Base-by-base conservation (phyloP, 495 filamentous ascomycete genomes). In the Aeminium ludgeri region DNA sequence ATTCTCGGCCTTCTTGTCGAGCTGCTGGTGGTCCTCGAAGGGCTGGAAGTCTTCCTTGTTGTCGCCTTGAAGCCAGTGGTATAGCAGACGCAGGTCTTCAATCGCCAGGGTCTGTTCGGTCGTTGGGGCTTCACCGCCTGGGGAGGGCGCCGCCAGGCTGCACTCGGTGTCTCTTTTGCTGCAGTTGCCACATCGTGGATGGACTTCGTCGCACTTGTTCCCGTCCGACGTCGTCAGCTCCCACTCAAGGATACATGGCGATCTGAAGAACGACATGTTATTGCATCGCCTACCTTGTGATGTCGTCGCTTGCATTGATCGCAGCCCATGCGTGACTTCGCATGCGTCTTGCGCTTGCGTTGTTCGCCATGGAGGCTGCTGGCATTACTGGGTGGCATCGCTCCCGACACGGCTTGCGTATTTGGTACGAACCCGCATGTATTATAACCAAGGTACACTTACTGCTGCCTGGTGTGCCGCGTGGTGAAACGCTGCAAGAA, bases 291-390 rank as follows among this genome's bases (percentile, higher is more conserved):
- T 37, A 57, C 54, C 46, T 57, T 57, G 12, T 52, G 37, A 8
- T 50, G 41, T 23, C 52, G 29, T 17, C 39, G 34, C 30, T 57
- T 57, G 40, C 54, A 57, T 16, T 45, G 36, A 11, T 15, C 37
- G 32, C 54, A 57, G 4, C 54, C 54, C 13, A 45, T 31, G 20
- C 54, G 30, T 2, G 52, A 46, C 30, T 57, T 57, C 18, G 59
- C 55, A 44, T 59, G 61, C 54, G 60, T 20, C 36, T 38, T n/a
- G n/a, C n/a, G n/a, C n/a, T n/a, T n/a, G n/a, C n/a, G n/a, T n/a
- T n/a, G n/a, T n/a, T n/a, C n/a, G n/a, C n/a, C n/a, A n/a, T n/a
- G n/a, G n/a, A n/a, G n/a, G n/a, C n/a, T n/a, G n/a, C n/a, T n/a
- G n/a, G n/a, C n/a, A n/a, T n/a, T n/a, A n/a, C n/a, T n/a, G n/a